Base-by-base conservation (phyloP, 2,329 filamentous ascomycete genomes). In the Harringtonia aguacate region DNA sequence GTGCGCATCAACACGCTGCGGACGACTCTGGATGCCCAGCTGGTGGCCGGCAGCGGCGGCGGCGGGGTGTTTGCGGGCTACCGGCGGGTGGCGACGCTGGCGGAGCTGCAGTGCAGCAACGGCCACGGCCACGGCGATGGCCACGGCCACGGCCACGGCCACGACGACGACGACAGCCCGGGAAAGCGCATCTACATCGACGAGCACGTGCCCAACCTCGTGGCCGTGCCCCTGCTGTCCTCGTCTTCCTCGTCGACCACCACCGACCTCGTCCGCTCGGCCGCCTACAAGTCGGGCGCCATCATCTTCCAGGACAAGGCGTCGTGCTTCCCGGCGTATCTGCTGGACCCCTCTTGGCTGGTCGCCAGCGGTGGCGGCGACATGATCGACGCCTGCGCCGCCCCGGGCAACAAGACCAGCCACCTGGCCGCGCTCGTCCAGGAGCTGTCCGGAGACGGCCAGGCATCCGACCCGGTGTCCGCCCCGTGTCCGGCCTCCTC, bases 361-460 rank as follows among this genome's bases (percentile, higher is more conserved):
- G 20, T 22, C 15, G 30, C 18, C 33, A 17, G 6, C 2, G 45
- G 33, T 13, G 76, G 82, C 50, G 86, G 86, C 21, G 79, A 92
- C 55, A 69, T 94, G 9, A 77, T 97, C n/a, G 92, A 98, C 61
- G 86, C 86, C 0, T 97, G 90, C 59, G 86, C 92, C 0, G 92
- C 92, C 1, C 92, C 92, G 2, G 92, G 92, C 7, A 98, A 98
- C 62, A 98, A 98, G 65, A 97, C 92, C 1, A 97, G 90, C 8
- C 92, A 97, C 60, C 65, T 94, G 38, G 88, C 89, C 1, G 84
- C 87, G 2, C 77, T 95, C 5, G 56, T 92, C 39, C 67, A n/a
- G n/a, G n/a, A n/a, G n/a, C n/a, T n/a, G 60, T 42, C 65, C 45
- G 9, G 21, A 20, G 9, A 8, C 22, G n/a, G 7, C 34, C 10